Percentiles rank a stretch among this genome's conserved stretches.
Evolutionary conservation across 192 early-diverging fungal genomes (phyloP).

Genomic region (Phlyctochytrium bullatum): DNA sequence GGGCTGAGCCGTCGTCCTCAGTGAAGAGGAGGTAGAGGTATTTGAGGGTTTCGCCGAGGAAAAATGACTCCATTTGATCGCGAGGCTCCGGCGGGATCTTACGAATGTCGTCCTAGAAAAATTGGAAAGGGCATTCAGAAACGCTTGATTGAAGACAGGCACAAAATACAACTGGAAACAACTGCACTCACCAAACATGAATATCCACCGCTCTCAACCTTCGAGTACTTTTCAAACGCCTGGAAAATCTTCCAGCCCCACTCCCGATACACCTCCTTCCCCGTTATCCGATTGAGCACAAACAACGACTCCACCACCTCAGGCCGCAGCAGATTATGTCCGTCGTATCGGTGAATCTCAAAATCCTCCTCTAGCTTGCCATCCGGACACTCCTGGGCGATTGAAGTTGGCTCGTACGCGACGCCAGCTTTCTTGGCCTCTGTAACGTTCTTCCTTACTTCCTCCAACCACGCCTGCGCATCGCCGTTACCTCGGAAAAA

Average conservation of each 20-base stretch:
- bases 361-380: constrained; percentile 50
- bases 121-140: constrained; percentile 20
- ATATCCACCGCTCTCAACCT: constrained; percentile 60
- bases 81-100: constrained; percentile 38
- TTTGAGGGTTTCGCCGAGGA: constrained; percentile 88
- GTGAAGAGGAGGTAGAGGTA: constrained; percentile 89
- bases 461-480: background rate
- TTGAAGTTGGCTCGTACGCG: background rate
- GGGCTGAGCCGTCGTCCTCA: constrained; percentile 50
- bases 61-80: constrained; percentile 85
- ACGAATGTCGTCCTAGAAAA: constrained; percentile 66
- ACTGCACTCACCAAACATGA: constrained; percentile 43
- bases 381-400: background rate
- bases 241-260: constrained; percentile 80
- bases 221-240: constrained; percentile 76
- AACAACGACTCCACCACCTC: constrained; percentile 91
- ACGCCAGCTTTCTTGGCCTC: background rate
- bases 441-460: background rate
- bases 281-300: constrained; percentile 80
- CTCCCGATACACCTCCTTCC: constrained; percentile 74
- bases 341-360: constrained; percentile 59
- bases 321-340: constrained; percentile 79
- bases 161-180: constrained; percentile 10
- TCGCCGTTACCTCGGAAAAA: constrained; percentile 40
- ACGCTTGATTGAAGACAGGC: background rate